phyloP scores from a whole-genome alignment of 2,329 filamentous ascomycete genomes.

The Botrytis hyacinthi region DNA sequence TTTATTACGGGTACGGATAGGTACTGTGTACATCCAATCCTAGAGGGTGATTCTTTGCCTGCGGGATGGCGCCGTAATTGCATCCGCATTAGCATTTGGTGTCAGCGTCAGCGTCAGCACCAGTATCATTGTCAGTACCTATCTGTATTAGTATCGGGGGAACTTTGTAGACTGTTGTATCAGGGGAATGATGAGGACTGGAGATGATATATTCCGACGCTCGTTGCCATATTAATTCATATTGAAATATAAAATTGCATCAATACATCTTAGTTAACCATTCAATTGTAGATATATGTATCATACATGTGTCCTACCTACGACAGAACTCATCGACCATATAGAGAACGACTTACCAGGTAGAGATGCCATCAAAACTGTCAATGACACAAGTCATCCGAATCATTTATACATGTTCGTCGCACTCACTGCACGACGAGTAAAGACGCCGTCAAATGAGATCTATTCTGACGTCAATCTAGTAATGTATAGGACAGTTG shows the following conservation, averaged over 20 bases:
- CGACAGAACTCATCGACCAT: neutral
- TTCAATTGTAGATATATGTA: neutral
- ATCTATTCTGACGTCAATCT: neutral
- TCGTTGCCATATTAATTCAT: no score
- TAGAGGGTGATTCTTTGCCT: neutral
- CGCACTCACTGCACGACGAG: neutral
- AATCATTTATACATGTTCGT: neutral
- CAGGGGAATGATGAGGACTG: no score
- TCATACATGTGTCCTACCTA: neutral
- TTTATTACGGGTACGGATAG: neutral
- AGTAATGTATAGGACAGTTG: neutral
- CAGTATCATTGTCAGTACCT: neutral
- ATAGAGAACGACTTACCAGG: no score
- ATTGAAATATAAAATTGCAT: no score
- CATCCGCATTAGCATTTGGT: neutral
- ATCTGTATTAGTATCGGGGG: neutral
- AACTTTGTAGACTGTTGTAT: no score
- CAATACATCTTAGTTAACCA: neutral
- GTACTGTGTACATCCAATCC: neutral
- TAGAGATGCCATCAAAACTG: neutral
- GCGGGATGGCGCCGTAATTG: conserved; percentile 10
- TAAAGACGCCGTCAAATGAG: neutral
- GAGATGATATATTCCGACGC: no score
- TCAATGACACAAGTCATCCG: neutral
- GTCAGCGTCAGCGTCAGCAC: neutral